A percentile compares a stretch with the other conserved stretches of the same genome.
phyloP scores from a whole-genome alignment of 805 yeast genomes.

The Candida krabiensis region DNA sequence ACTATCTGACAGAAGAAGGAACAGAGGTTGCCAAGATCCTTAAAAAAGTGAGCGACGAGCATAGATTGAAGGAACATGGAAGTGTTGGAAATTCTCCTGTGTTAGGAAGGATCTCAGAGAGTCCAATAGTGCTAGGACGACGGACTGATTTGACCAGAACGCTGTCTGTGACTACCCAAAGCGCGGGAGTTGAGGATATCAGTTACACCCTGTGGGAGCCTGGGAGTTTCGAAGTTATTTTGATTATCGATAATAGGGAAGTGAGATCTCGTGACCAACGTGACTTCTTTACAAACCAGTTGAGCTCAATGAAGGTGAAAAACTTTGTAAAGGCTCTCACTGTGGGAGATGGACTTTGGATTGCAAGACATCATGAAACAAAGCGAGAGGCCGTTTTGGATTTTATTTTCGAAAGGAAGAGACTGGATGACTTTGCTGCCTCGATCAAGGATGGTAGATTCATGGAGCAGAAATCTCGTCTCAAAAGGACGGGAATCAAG shows the following conservation, averaged over 20 bases:
- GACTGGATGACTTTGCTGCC: slow-evolving; percentile 79
- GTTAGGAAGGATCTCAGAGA: slow-evolving; percentile 3
- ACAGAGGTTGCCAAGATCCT: slow-evolving; percentile 57
- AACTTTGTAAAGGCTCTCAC: slow-evolving; percentile 60
- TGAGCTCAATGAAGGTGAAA: slow-evolving; percentile 47
- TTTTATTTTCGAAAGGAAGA: slow-evolving; percentile 85
- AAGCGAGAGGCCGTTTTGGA: slow-evolving; percentile 69
- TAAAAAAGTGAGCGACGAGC: slow-evolving; percentile 42
- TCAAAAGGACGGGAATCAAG: slow-evolving; percentile 65
- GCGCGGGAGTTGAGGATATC: slow-evolving; percentile 9
- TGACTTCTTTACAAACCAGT: slow-evolving; percentile 61
- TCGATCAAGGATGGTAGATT: slow-evolving; percentile 89
- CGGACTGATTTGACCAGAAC: slow-evolving; percentile 3
- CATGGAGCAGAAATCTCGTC: slow-evolving; percentile 79
- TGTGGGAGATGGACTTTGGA: slow-evolving; percentile 89
- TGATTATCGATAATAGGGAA: slow-evolving; percentile 82
- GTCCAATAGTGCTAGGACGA: neutral
- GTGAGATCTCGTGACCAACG: slow-evolving; percentile 67
- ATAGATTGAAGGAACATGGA: slow-evolving; percentile 4
- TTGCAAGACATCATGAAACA: slow-evolving; percentile 64
- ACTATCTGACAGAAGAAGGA: slow-evolving; percentile 71
- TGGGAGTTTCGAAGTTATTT: slow-evolving; percentile 55
- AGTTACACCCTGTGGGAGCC: slow-evolving; percentile 59
- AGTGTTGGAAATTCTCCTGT: slow-evolving; percentile 15
- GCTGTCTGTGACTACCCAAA: slow-evolving; percentile 1